phyloP scores from a whole-genome alignment of 345 rosid genomes.

The Hibiscus syriacus region DNA sequence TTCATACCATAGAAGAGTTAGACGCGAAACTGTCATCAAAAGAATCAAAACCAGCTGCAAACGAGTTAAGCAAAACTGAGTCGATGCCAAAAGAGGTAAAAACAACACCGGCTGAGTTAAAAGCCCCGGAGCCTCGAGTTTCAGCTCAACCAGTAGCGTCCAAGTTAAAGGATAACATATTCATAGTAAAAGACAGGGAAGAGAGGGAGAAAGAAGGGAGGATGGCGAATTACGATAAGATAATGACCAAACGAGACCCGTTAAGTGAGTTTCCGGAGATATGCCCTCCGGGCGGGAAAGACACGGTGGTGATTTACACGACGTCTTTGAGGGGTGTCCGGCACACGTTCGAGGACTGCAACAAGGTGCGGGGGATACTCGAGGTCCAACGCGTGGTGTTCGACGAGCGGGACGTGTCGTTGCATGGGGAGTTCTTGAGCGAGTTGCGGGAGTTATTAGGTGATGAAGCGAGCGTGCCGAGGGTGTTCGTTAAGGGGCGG shows the following conservation, averaged over 20 bases:
- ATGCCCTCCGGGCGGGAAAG: slow-evolving; percentile 70
- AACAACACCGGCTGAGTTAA: too few species aligned
- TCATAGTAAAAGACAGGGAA: slow-evolving; percentile 1
- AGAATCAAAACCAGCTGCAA: slow-evolving; percentile 20
- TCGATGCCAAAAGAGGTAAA: slow-evolving; percentile 14
- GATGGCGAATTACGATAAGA: too few species aligned
- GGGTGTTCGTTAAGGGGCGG: slow-evolving; percentile 74
- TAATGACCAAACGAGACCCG: too few species aligned
- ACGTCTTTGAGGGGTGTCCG: slow-evolving; percentile 89
- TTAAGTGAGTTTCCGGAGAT: slow-evolving; percentile 63
- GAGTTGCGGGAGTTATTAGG: slow-evolving; percentile 57
- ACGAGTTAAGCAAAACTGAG: slow-evolving; percentile 32
- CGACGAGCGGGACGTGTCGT: too few species aligned
- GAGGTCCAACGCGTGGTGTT: too few species aligned
- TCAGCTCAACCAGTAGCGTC: not conserved
- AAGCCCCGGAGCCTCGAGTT: not conserved
- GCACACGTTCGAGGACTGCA: too few species aligned
- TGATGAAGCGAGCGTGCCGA: slow-evolving; percentile 51
- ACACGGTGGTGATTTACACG: slow-evolving; percentile 66
- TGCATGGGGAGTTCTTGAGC: slow-evolving; percentile 57
- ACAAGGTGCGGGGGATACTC: too few species aligned
- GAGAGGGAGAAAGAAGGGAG: slow-evolving; percentile 72
- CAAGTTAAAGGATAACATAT: too few species aligned
- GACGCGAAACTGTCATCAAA: too few species aligned
- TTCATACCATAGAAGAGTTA: too few species aligned